phyloP scores from a whole-genome alignment of 345 rosid genomes.

The Fremontodendron californicum region DNA sequence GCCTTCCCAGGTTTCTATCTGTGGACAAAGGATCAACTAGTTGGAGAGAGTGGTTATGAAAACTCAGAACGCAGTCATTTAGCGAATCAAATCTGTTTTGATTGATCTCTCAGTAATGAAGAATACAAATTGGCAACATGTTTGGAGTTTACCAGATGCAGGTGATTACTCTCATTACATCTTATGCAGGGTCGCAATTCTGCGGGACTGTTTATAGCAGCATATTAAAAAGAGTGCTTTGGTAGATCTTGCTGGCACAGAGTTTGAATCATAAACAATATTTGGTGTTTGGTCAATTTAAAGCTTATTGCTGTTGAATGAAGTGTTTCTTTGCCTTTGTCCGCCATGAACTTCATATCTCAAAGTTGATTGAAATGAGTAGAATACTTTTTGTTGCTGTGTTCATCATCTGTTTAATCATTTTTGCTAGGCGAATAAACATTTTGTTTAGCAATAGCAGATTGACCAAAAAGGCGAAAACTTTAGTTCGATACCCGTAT shows the following conservation, averaged over 20 bases:
- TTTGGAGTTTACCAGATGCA: not conserved
- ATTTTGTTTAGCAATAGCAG: not conserved
- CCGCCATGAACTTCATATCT: not conserved
- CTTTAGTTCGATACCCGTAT: too few species aligned
- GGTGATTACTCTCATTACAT: not conserved
- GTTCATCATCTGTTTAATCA: not conserved
- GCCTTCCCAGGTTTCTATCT: conserved; percentile 80
- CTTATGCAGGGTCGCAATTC: not conserved
- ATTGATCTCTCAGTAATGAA: not conserved
- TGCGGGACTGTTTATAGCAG: not conserved
- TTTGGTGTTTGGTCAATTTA: not conserved
- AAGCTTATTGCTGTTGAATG: not conserved
- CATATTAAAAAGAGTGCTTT: not conserved
- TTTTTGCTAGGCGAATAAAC: not conserved
- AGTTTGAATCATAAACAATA: not conserved
- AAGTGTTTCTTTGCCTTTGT: not conserved
- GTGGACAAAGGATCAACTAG: conserved; percentile 66
- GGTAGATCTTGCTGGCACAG: not conserved
- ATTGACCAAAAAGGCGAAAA: too few species aligned
- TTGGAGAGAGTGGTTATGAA: conserved; percentile 80
- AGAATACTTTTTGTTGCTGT: not conserved
- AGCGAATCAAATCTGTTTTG: not conserved
- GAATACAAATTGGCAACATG: not conserved
- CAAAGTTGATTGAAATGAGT: not conserved
- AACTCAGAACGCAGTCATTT: not conserved